Evolutionary conservation across 129 eudicot genomes (phyloP).

Genomic region (Silybum marianum): DNA sequence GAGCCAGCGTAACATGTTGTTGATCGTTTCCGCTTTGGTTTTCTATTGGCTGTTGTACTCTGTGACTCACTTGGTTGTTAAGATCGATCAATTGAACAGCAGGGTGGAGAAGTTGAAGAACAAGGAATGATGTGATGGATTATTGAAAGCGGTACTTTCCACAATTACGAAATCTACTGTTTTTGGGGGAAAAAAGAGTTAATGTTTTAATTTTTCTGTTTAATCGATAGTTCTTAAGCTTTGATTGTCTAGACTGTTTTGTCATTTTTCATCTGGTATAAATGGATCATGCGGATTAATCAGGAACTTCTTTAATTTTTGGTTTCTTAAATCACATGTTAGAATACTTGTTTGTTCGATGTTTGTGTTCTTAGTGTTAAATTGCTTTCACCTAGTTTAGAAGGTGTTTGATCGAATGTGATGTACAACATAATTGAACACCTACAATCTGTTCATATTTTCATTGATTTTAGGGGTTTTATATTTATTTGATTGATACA

Average conservation of each 20-base stretch:
- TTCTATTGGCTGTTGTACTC: constrained; percentile 78
- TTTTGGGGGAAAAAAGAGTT: background rate
- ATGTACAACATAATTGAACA: background rate
- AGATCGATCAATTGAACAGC: constrained; percentile 53
- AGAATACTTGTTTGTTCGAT: background rate
- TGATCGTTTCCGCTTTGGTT: constrained; percentile 65
- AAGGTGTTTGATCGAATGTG: background rate
- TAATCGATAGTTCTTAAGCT: background rate
- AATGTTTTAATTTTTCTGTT: background rate
- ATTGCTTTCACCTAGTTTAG: background rate
- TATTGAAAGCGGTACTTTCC: background rate
- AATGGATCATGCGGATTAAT: constrained; percentile 18
- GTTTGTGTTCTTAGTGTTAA: background rate
- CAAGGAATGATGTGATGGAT: constrained; percentile 35
- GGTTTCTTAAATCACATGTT: background rate
- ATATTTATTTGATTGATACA: background rate
- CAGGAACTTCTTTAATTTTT: background rate
- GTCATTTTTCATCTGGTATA: background rate
- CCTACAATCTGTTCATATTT: background rate
- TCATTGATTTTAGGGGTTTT: background rate
- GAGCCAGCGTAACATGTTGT: constrained; percentile 67
- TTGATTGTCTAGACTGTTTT: background rate
- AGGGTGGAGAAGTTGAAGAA: constrained; percentile 65
- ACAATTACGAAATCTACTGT: background rate
- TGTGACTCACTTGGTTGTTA: constrained; percentile 54